These are phyloP conservation scores for Crithidia acanthocephali DNA, from an alignment of 208 protist species.

Conservation along the genomic window DNA sequence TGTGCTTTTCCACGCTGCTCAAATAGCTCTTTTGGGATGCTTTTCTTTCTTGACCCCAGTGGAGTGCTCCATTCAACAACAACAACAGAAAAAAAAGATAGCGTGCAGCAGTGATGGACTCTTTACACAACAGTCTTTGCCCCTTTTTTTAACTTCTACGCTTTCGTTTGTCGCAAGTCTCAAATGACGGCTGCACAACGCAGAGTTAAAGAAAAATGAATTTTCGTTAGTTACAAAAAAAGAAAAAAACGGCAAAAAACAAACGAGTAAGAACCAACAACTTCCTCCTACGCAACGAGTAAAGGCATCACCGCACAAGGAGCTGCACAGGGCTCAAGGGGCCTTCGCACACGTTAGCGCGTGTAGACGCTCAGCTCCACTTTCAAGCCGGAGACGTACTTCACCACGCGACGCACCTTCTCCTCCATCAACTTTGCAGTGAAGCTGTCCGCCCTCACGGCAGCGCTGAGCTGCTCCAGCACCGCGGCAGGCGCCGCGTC, in stretches of 20 bases:
- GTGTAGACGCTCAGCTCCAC: conserved; percentile 22
- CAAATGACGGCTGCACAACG: not conserved
- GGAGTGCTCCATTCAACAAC: too few species aligned
- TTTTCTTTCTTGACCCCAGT: too few species aligned
- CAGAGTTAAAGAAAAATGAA: not conserved
- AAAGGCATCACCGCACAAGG: not conserved
- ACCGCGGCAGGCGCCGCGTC: not conserved
- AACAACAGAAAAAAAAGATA: too few species aligned
- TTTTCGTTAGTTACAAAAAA: conserved; percentile 1
- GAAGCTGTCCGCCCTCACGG: conserved; percentile 28
- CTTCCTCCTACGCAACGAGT: not conserved
- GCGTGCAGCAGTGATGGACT: too few species aligned
- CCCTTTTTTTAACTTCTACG: too few species aligned
- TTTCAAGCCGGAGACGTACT: conserved; percentile 27
- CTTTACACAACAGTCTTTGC: too few species aligned
- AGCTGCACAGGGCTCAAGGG: too few species aligned
- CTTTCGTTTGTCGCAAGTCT: too few species aligned
- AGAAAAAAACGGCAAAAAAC: not conserved
- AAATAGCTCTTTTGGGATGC: too few species aligned
- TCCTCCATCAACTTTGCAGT: conserved; percentile 28
- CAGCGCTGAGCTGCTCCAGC: conserved; percentile 11
- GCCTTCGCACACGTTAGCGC: conserved; percentile 2
- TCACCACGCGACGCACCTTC: conserved; percentile 32
- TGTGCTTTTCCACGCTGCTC: too few species aligned
- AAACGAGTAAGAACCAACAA: not conserved